Evolutionary conservation across 805 yeast species (phyloP).

Genomic region (Tetrapisispora iriomotensis): DNA sequence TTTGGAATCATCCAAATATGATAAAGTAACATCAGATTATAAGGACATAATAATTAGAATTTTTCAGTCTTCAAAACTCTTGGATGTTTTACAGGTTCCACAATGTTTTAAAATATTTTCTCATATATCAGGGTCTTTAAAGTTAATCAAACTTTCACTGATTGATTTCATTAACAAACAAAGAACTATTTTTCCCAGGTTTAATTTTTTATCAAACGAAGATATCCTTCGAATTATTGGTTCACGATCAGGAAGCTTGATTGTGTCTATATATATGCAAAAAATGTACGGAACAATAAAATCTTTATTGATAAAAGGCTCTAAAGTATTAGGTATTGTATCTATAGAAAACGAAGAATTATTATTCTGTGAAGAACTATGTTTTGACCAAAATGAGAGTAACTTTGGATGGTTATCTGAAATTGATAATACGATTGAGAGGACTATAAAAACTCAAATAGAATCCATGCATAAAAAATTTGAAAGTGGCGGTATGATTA

Average conservation of each 20-base stretch:
- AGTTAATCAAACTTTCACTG: slow-evolving; percentile 52
- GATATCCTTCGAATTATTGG: slow-evolving; percentile 81
- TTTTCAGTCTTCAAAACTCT: slow-evolving; percentile 38
- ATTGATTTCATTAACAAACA: slow-evolving; percentile 74
- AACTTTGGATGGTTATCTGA: slow-evolving; percentile 23
- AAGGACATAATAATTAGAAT: slow-evolving; percentile 40
- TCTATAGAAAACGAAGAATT: slow-evolving; percentile 64
- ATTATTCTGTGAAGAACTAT: slow-evolving; percentile 34
- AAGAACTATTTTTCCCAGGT: slow-evolving; percentile 66
- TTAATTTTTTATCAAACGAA: slow-evolving; percentile 84
- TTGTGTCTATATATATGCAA: slow-evolving; percentile 48
- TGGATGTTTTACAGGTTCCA: slow-evolving; percentile 46
- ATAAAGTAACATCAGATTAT: slow-evolving; percentile 52
- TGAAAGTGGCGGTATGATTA: not conserved
- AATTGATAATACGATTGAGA: slow-evolving; percentile 46
- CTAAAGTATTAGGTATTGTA: slow-evolving; percentile 35
- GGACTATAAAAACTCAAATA: slow-evolving; percentile 35
- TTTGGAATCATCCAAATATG: slow-evolving; percentile 57
- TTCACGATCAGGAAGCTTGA: slow-evolving; percentile 36
- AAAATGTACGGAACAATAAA: slow-evolving; percentile 66
- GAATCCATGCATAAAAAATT: slow-evolving; percentile 9
- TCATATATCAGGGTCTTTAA: slow-evolving; percentile 45
- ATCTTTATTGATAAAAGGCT: slow-evolving; percentile 31
- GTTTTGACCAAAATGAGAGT: slow-evolving; percentile 25
- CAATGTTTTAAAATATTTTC: slow-evolving; percentile 40